A percentile compares a stretch with the other conserved stretches of the same genome.
Conservation (phyloP, 805 yeast species). For the Kuraishia capsulata region DNA sequence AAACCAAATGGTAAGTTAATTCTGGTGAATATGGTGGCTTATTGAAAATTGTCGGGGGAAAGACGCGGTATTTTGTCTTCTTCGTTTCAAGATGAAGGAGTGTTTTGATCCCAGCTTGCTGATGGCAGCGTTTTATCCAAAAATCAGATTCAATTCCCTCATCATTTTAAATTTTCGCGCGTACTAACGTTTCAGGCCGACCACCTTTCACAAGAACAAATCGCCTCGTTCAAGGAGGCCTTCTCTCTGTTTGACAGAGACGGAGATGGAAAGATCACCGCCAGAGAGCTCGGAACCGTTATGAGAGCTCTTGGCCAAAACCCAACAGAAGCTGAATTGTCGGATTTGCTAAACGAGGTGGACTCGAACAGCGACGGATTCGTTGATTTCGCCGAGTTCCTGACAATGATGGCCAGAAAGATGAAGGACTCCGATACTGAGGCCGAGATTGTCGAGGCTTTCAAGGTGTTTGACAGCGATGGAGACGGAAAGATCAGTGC, state of each 20-base stretch:
- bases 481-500: conserved; percentile 97
- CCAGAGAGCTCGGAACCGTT: conserved; percentile 92
- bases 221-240: conserved; percentile 95
- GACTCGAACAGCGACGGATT: conserved; percentile 92
- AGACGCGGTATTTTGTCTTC: too few species aligned
- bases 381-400: conserved; percentile 74
- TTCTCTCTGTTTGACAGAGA: conserved; percentile 95
- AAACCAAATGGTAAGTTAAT: too few species aligned
- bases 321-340: conserved; percentile 92
- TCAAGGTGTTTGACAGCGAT: conserved; percentile 92
- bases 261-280: conserved; percentile 93
- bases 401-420: conserved; percentile 85
- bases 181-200: too few species aligned
- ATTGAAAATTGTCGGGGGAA: too few species aligned
- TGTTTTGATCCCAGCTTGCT: too few species aligned
- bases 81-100: too few species aligned
- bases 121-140: too few species aligned
- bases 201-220: conserved; percentile 87
- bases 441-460: conserved; percentile 95
- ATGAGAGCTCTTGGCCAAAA: conserved; percentile 99
- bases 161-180: too few species aligned
- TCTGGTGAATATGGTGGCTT: too few species aligned
- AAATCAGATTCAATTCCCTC: too few species aligned
- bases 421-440: conserved; percentile 96
- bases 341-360: conserved; percentile 95